phyloP scores from a whole-genome alignment of 495 filamentous ascomycete genomes.

The Jackrogersella minutella region DNA sequence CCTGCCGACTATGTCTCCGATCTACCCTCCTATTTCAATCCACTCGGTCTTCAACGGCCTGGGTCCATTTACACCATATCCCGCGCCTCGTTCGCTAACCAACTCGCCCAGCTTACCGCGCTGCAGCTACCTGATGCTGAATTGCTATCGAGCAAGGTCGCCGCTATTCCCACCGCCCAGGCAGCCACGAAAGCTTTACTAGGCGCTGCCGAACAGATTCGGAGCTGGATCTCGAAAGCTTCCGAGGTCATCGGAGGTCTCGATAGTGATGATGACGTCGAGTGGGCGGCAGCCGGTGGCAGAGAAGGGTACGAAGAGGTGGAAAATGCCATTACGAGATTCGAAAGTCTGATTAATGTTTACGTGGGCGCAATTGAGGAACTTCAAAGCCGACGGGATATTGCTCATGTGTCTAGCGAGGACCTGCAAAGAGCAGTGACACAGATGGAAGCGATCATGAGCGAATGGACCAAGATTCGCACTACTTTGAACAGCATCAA shows the following conservation, averaged over 20 bases:
- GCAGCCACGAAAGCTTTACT: slow-evolving; percentile 79
- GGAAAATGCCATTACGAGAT: slow-evolving; percentile 82
- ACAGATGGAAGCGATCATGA: slow-evolving; percentile 86
- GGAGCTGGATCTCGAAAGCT: slow-evolving; percentile 89
- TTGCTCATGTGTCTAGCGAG: slow-evolving; percentile 69
- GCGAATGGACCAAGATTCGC: slow-evolving; percentile 85
- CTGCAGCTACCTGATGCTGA: slow-evolving; percentile 84
- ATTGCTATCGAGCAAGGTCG: slow-evolving; percentile 79
- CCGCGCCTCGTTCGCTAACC: slow-evolving; percentile 86
- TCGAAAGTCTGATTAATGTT: slow-evolving; percentile 85
- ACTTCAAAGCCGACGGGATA: slow-evolving; percentile 81
- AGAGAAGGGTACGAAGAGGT: slow-evolving; percentile 89
- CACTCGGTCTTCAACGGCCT: slow-evolving; percentile 63
- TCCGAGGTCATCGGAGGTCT: slow-evolving; percentile 83
- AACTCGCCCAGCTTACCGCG: slow-evolving; percentile 82
- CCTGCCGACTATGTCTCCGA: slow-evolving; percentile 52
- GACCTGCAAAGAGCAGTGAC: slow-evolving; percentile 74
- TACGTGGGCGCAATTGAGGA: slow-evolving; percentile 92
- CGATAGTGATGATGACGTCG: slow-evolving; percentile 93
- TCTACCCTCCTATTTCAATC: slow-evolving; percentile 58
- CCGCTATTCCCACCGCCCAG: slow-evolving; percentile 80
- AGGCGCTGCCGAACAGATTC: slow-evolving; percentile 86
- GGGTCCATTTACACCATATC: slow-evolving; percentile 91
- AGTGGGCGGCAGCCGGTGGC: slow-evolving; percentile 94
- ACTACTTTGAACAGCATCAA: slow-evolving; percentile 78